A percentile compares a stretch with the other conserved stretches of the same genome.
phyloP scores from a whole-genome alignment of 169 alveolate species.

The Plasmodium gaboni region DNA sequence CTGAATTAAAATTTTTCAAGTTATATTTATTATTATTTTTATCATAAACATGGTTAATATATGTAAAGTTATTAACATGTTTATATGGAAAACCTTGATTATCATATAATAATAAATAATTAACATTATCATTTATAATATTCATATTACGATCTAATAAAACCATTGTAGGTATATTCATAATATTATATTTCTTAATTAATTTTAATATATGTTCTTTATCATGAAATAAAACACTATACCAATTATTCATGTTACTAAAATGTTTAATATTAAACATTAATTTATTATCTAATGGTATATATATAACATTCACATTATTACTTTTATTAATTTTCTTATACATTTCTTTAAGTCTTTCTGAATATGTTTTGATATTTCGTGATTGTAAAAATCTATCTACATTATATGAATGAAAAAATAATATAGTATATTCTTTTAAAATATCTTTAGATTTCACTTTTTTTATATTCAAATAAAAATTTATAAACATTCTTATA shows the following conservation, averaged over 20 bases:
- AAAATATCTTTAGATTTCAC: conserved; percentile 17
- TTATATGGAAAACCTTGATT: conserved; percentile 46
- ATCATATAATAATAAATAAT: conserved; percentile 56
- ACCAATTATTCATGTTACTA: conserved; percentile 62
- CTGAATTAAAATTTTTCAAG: conserved; percentile 60
- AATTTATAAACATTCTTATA: conserved; percentile 29
- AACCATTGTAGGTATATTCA: conserved; percentile 73
- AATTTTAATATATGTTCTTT: conserved; percentile 63
- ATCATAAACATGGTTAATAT: conserved; percentile 41
- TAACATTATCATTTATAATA: conserved; percentile 55
- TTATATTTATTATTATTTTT: conserved; percentile 31
- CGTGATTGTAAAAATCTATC: conserved; percentile 56
- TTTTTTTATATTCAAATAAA: conserved; percentile 59
- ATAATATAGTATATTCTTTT: conserved; percentile 57
- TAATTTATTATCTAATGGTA: conserved; percentile 56
- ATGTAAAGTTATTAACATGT: conserved; percentile 34
- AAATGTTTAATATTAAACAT: conserved; percentile 71
- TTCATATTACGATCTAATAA: conserved; percentile 71
- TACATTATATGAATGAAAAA: conserved; percentile 70
- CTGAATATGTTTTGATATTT: conserved; percentile 66
- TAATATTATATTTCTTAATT: conserved; percentile 60
- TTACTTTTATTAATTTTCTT: conserved; percentile 40
- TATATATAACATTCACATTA: conserved; percentile 34
- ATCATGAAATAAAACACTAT: conserved; percentile 53
- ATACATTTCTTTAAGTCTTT: conserved; percentile 59